Evolutionary conservation across 2,329 filamentous ascomycete species (phyloP).

Genomic region (Ilyonectria destructans): DNA sequence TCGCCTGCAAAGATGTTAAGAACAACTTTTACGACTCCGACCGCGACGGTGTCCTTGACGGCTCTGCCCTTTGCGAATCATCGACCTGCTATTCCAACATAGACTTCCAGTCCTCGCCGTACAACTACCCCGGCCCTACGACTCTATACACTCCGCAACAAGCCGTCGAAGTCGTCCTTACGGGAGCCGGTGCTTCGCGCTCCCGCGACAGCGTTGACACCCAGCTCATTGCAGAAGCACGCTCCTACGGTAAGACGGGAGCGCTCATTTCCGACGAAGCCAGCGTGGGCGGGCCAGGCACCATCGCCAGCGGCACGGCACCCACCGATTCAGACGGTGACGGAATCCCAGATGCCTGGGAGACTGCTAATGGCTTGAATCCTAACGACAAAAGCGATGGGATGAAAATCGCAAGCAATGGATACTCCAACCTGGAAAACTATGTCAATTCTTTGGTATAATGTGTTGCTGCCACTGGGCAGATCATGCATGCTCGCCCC

Average conservation of each 20-base stretch:
- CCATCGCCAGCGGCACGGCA: conserved; percentile 56
- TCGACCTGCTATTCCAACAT: conserved; percentile 65
- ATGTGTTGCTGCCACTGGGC: background rate
- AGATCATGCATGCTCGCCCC: background rate
- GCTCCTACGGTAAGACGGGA: conserved; percentile 62
- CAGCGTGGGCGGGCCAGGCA: conserved; percentile 59
- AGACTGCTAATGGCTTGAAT: conserved; percentile 60
- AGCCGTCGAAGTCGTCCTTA: conserved; percentile 59
- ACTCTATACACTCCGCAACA: conserved; percentile 58
- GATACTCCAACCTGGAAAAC: conserved; percentile 65
- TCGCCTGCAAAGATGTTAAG: conserved; percentile 57
- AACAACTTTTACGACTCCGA: conserved; percentile 69
- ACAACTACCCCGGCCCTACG: conserved; percentile 61
- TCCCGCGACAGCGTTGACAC: conserved; percentile 62
- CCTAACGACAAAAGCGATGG: conserved; percentile 58
- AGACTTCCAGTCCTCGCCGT: conserved; percentile 58
- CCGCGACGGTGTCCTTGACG: conserved; percentile 65
- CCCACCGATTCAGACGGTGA: conserved; percentile 64
- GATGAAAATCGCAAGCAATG: conserved; percentile 59
- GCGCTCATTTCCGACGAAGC: conserved; percentile 64
- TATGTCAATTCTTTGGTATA: conserved; percentile 66
- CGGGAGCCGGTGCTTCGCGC: conserved; percentile 60
- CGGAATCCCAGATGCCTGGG: conserved; percentile 66
- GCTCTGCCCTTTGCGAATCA: conserved; percentile 60
- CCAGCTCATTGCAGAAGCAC: conserved; percentile 60